Conservation (phyloP, 164 flowering plant species). For the Stephania japonica region DNA sequence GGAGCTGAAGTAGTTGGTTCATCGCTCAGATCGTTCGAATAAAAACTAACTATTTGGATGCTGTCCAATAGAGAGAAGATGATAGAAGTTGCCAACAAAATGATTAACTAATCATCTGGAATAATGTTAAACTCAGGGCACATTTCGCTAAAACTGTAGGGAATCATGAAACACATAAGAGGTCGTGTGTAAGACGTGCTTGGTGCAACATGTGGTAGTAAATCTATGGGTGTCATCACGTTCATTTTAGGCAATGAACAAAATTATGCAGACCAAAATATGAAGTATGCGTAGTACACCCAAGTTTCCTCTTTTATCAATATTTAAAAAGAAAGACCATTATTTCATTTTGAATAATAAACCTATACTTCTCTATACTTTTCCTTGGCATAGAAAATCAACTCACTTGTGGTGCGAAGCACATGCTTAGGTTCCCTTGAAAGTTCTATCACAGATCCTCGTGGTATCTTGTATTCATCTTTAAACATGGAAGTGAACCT, state of each 20-base stretch:
- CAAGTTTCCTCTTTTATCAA: too few species aligned
- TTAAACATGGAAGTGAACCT: conserved; percentile 92
- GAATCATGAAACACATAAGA: background rate
- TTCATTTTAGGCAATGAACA: too few species aligned
- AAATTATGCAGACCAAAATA: too few species aligned
- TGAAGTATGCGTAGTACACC: too few species aligned
- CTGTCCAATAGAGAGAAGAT: background rate
- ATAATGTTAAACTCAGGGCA: background rate
- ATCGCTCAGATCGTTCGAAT: background rate
- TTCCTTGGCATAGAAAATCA: conserved; percentile 2
- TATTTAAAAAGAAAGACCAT: background rate
- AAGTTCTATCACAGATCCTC: conserved; percentile 71
- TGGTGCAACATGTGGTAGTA: too few species aligned
- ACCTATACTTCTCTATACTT: background rate
- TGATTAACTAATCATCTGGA: background rate
- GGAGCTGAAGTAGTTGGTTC: background rate
- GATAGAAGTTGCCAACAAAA: background rate
- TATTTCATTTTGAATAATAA: background rate
- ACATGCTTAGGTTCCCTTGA: conserved; percentile 66
- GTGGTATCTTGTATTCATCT: conserved; percentile 75
- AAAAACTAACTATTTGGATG: background rate
- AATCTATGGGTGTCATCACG: too few species aligned
- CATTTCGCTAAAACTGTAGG: background rate
- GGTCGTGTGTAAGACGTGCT: too few species aligned
- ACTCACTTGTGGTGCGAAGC: conserved; percentile 64